phyloP scores from a whole-genome alignment of 805 yeast genomes.

The Kregervanrija fluxuum region DNA sequence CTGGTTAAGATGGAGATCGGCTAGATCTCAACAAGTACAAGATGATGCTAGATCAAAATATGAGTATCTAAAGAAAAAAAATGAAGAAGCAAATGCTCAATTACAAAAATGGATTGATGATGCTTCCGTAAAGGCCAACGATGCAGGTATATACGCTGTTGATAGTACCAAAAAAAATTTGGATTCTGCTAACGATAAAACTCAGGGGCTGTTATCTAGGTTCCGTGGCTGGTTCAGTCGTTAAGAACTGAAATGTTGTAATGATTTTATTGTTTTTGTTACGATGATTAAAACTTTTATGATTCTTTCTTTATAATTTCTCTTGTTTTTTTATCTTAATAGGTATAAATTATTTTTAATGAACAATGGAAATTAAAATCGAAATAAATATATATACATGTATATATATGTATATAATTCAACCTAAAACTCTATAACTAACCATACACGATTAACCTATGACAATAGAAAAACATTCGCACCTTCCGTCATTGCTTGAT shows the following conservation, averaged over 20 bases:
- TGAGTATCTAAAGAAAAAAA: slow-evolving; percentile 15
- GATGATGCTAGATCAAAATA: slow-evolving; percentile 20
- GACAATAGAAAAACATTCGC: slow-evolving; percentile 82
- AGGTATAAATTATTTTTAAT: not conserved
- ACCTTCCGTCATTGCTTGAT: slow-evolving; percentile 79
- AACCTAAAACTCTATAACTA: not conserved
- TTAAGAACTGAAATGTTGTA: too few relatives aligned
- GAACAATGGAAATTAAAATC: not conserved
- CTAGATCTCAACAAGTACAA: slow-evolving; percentile 23
- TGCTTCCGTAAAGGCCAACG: not conserved
- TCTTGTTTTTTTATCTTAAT: not conserved
- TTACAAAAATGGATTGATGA: slow-evolving; percentile 12
- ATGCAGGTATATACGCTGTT: too few relatives aligned
- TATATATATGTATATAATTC: too few relatives aligned
- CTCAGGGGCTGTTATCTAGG: too few relatives aligned
- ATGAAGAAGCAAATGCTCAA: slow-evolving; percentile 16
- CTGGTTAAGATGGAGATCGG: slow-evolving; percentile 25
- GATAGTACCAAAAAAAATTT: too few relatives aligned
- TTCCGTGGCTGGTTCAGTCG: too few relatives aligned
- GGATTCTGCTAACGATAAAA: too few relatives aligned
- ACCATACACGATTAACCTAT: slow-evolving; percentile 21
- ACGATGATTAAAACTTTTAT: too few relatives aligned
- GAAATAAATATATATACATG: too few relatives aligned
- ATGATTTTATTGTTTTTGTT: too few relatives aligned
- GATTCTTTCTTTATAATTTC: not conserved